Percentiles rank a stretch among this genome's conserved stretches.
These are phyloP conservation scores for Thinopyrum elongatum DNA, from an alignment of 176 grass and related monocot genomes.

Conservation along the genomic window DNA sequence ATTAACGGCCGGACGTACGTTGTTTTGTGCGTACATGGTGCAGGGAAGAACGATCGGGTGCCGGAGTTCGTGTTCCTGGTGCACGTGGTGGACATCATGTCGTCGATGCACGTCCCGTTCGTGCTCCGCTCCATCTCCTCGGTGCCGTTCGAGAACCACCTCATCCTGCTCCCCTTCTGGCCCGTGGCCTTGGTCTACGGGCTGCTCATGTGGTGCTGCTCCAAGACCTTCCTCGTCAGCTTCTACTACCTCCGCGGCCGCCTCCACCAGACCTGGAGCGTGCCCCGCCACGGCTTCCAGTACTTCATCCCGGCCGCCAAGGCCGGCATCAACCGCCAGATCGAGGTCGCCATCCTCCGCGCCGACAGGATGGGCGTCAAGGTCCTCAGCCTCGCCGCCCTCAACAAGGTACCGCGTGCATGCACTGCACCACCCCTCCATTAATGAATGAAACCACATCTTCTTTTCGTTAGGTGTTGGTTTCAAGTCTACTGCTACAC, in stretches of 20 bases:
- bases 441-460: no score
- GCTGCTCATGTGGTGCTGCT: conserved; percentile 68
- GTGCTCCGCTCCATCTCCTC: conserved; percentile 52
- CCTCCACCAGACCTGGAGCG: conserved; percentile 75
- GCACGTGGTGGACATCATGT: conserved; percentile 70
- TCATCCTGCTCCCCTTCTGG: conserved; percentile 47
- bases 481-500: no score
- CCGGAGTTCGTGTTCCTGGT: conserved; percentile 87
- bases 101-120: conserved; percentile 81
- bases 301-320: conserved; percentile 83
- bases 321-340: conserved; percentile 80
- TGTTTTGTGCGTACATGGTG: background rate
- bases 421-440: background rate
- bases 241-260: conserved; percentile 63
- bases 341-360: conserved; percentile 79
- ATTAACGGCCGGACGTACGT: no score
- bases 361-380: conserved; percentile 82
- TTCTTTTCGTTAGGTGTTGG: no score
- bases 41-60: conserved; percentile 49
- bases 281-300: conserved; percentile 86
- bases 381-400: conserved; percentile 91
- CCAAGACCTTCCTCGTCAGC: conserved; percentile 85
- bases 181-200: conserved; percentile 50
- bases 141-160: conserved; percentile 38
- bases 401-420: conserved; percentile 61